These are phyloP conservation scores for Odonthalia washingtoniensis DNA, from an alignment of 31 red algal species.

Conservation along the genomic window DNA sequence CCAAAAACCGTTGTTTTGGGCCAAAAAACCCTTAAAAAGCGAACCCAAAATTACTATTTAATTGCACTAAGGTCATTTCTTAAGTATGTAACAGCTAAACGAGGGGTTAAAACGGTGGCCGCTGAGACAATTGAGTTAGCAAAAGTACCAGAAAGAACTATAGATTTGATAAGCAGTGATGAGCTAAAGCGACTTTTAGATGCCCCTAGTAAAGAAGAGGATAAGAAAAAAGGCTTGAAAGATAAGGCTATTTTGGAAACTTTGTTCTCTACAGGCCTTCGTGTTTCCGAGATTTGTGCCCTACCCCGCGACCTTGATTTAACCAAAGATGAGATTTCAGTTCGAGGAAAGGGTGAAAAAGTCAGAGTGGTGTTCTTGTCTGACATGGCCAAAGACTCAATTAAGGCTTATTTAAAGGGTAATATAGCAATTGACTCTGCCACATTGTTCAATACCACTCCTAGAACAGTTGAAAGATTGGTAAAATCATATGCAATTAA, in stretches of 20 bases:
- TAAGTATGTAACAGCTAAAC: conserved; percentile 6
- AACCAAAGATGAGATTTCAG: conserved; percentile 5
- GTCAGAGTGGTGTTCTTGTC: conserved; percentile 8
- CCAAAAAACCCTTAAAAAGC: neutral
- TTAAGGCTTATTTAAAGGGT: neutral
- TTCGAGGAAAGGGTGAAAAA: conserved; percentile 31
- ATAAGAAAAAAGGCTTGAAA: neutral
- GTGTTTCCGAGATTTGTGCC: conserved; percentile 11
- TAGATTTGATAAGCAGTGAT: conserved; percentile 4
- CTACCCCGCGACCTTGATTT: neutral
- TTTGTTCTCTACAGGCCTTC: conserved; percentile 14
- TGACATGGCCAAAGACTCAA: conserved; percentile 3
- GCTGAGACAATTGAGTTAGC: conserved; percentile 15
- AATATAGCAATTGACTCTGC: too few species aligned
- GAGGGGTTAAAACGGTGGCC: conserved; percentile 5
- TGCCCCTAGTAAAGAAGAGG: conserved; percentile 3
- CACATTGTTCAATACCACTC: conserved; percentile 10
- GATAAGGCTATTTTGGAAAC: conserved; percentile 17
- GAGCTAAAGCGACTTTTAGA: neutral
- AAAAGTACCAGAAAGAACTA: neutral
- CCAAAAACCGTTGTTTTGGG: conserved; percentile 6
- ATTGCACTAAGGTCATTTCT: conserved; percentile 16
- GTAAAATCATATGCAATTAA: neutral
- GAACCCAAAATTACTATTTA: conserved; percentile 10
- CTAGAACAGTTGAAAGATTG: conserved; percentile 11